Conservation (phyloP, 2,329 filamentous ascomycete genomes). For the Colletotrichum sp. region DNA sequence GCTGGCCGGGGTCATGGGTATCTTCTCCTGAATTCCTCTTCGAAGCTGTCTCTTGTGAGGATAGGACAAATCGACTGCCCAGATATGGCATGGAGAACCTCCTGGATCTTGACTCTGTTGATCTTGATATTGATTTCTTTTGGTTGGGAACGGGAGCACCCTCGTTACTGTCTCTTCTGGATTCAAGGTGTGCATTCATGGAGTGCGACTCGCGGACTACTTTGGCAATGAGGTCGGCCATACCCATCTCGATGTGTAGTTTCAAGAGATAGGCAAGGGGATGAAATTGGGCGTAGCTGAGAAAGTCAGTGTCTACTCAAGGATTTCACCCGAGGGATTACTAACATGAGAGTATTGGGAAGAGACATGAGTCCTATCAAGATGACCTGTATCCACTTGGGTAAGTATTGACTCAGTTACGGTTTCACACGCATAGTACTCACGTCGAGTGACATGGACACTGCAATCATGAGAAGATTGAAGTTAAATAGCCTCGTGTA, state of each 20-base stretch:
- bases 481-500: constrained; percentile 47
- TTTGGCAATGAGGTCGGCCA: constrained; percentile 52
- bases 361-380: constrained; percentile 32
- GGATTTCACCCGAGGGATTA: too few relatives aligned
- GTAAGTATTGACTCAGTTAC: neutral
- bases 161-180: neutral
- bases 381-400: neutral
- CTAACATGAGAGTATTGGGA: constrained; percentile 28
- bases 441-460: constrained; percentile 31
- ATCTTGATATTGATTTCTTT: neutral
- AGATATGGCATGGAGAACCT: neutral
- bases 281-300: too few relatives aligned
- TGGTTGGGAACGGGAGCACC: neutral
- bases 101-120: neutral
- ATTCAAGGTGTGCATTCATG: neutral
- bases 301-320: too few relatives aligned
- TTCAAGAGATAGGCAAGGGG: constrained; percentile 53
- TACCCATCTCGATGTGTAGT: constrained; percentile 55
- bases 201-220: constrained; percentile 37
- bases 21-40: neutral
- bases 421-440: neutral
- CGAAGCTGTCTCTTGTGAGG: neutral
- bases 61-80: neutral
- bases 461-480: constrained; percentile 28
- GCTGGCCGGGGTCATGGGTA: neutral